A percentile compares a stretch with the other conserved stretches of the same genome.
phyloP scores from a whole-genome alignment of 768 basidiomycete species.

The Wakefieldia striispora region DNA sequence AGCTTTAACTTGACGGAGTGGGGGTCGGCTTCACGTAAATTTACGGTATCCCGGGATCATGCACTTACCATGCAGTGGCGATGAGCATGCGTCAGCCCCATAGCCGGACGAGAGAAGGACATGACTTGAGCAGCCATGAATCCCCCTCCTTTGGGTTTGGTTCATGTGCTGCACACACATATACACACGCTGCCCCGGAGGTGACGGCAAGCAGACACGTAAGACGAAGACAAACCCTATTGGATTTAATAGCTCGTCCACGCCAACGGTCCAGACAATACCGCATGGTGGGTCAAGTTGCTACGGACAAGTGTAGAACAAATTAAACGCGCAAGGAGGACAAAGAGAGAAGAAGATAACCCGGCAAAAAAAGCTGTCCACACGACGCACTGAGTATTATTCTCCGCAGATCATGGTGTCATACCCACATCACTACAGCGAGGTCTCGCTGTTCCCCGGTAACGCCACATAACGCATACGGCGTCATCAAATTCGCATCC shows the following conservation, averaged over 20 bases:
- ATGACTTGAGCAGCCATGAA: no score
- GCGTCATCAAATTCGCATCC: slow-evolving; percentile 26
- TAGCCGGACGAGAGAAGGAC: slow-evolving; percentile 6
- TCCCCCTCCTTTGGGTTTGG: neutral
- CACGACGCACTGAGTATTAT: slow-evolving; percentile 18
- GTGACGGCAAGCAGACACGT: slow-evolving; percentile 16
- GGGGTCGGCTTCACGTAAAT: slow-evolving; percentile 20
- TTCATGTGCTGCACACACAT: neutral
- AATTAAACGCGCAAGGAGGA: slow-evolving; percentile 12
- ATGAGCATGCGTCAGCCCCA: slow-evolving; percentile 22
- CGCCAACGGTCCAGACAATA: slow-evolving; percentile 14
- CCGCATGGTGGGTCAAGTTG: slow-evolving; percentile 4
- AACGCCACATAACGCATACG: slow-evolving; percentile 31
- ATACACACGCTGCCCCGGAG: no score
- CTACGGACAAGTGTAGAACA: slow-evolving; percentile 5
- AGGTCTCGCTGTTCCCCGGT: slow-evolving; percentile 23
- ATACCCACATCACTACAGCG: slow-evolving; percentile 32
- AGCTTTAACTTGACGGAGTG: neutral
- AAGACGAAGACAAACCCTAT: slow-evolving; percentile 9
- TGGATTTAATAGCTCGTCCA: slow-evolving; percentile 18
- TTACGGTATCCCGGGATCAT: slow-evolving; percentile 30
- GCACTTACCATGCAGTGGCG: slow-evolving; percentile 31
- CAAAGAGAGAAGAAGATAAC: slow-evolving; percentile 11
- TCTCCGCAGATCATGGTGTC: slow-evolving; percentile 30
- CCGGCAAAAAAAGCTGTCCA: neutral